Evolutionary conservation across 148 eudicot species (phyloP).

Genomic region (Agrostemma githago): DNA sequence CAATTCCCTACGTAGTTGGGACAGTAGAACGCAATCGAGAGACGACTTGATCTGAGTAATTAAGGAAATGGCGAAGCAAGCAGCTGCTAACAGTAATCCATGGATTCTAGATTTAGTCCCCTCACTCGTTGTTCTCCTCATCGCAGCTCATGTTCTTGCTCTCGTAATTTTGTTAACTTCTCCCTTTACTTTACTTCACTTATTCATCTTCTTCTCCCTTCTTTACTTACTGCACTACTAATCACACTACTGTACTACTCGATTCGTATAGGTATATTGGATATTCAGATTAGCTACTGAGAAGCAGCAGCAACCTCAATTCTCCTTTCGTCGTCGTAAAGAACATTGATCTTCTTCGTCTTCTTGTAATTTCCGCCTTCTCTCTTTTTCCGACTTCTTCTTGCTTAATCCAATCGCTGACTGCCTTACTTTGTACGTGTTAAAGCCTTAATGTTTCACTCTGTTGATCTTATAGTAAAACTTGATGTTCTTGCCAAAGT

Average conservation of each 20-base stretch:
- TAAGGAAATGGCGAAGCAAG: conserved; percentile 28
- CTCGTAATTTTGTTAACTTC: conserved; percentile 20
- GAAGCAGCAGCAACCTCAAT: conserved; percentile 31
- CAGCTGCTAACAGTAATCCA: conserved; percentile 11
- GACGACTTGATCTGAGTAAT: background rate
- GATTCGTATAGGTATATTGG: conserved; percentile 45
- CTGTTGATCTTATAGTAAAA: no score
- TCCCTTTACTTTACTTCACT: background rate
- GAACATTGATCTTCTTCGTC: conserved; percentile 32
- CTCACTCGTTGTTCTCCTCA: conserved; percentile 33
- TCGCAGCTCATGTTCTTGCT: conserved; percentile 43
- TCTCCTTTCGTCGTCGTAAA: conserved; percentile 44
- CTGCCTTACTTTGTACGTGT: no score
- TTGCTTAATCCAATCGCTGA: no score
- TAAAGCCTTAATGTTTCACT: no score
- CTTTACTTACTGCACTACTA: background rate
- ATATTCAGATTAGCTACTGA: conserved; percentile 66
- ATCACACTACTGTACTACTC: background rate
- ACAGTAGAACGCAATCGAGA: background rate
- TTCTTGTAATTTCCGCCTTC: conserved; percentile 15
- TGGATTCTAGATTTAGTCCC: conserved; percentile 33
- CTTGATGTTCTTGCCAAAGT: no score
- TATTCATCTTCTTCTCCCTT: background rate
- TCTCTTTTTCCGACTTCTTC: background rate
- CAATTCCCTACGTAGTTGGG: no score